Base-by-base conservation (phyloP, 257 asterid genomes). In the Solanum sparsipilum region DNA sequence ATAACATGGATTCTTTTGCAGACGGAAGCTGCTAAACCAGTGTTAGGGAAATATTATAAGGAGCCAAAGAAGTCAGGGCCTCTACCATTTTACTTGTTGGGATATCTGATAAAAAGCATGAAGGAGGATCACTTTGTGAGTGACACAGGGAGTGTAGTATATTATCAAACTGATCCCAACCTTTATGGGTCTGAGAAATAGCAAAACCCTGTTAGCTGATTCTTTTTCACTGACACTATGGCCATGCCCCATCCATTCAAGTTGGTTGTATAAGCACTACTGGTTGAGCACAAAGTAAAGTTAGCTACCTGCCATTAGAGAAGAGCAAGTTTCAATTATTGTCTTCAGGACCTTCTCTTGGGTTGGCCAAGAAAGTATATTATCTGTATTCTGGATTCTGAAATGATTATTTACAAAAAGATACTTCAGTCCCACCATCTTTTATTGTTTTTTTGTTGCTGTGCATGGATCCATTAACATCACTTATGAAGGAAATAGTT, bases 1-100 rank as follows among this genome's bases (percentile, higher is more conserved):
- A 31, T 27, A 70, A 34, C 65, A 65, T 78, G 65, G 34, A 18
- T 85, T 41, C 79, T 44, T 58, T 79, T 89, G 86, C 95, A 95
- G 99, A 96, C 99, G 2, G 93, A 92, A 88, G 98, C 95, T 68
- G 98, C 96, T 27, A 94, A 92, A 86, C 95, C 95, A 20, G 96
- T 95, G 13, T 89, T 96, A 2, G 99, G 99, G 36, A 92, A 94
- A 75, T 96, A 96, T 86, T 96, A 95, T 36, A 91, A 90, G 85
- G 98, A 94, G 93, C 99, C 98, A 12, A 70, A 93, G 88, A 95
- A 89, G 89, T 96, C 98, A 21, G 93, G 94, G 58, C 98, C 98
- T 25, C 87, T 95, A 70, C 98, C 99, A 12, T 84, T 94, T 48
- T 85, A 94, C 90, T 90, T 96, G 89, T 10, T 96, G 88, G 95